These are phyloP conservation scores for Penium margaritaceum DNA, from an alignment of 139 green algal genomes.

Conservation along the genomic window DNA sequence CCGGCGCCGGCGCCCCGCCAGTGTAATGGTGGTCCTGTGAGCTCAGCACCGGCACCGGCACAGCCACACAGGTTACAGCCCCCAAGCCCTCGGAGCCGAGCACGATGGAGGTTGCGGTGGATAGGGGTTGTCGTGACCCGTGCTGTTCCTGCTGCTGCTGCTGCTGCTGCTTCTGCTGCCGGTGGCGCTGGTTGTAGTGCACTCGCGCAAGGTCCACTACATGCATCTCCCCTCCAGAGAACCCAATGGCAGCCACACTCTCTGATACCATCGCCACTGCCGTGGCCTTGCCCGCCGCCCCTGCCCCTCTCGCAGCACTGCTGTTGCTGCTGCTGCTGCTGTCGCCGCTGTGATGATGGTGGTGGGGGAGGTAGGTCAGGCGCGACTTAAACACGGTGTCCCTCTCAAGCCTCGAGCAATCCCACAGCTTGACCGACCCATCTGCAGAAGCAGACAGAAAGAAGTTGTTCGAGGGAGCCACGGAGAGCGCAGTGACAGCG, in stretches of 20 bases:
- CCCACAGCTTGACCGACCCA: conserved; percentile 69
- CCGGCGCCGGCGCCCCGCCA: conserved; percentile 19
- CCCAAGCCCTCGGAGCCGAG: too few relatives aligned
- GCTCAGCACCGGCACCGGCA: background rate
- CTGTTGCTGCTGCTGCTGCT: background rate
- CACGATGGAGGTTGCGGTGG: too few relatives aligned
- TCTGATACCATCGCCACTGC: conserved; percentile 8
- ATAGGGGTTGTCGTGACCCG: too few relatives aligned
- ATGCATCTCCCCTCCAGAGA: conserved; percentile 10
- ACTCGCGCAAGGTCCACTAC: conserved; percentile 31
- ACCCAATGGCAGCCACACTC: background rate
- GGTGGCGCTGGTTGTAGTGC: too few relatives aligned
- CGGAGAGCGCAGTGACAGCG: conserved; percentile 66
- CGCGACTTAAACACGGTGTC: conserved; percentile 76
- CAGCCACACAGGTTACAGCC: too few relatives aligned
- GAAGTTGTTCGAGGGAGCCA: conserved; percentile 59
- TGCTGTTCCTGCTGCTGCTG: too few relatives aligned
- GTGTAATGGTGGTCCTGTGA: too few relatives aligned
- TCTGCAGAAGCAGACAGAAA: conserved; percentile 75
- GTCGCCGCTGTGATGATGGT: too few relatives aligned
- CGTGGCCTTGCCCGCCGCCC: background rate
- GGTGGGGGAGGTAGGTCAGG: conserved; percentile 84
- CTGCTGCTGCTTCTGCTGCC: too few relatives aligned
- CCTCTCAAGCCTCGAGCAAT: conserved; percentile 72
- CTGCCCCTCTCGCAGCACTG: too few relatives aligned